A percentile compares a stretch with the other conserved stretches of the same genome.
These are phyloP conservation scores for Stentor coeruleus DNA, from an alignment of 73 alveolate species.

Conservation along the genomic window DNA sequence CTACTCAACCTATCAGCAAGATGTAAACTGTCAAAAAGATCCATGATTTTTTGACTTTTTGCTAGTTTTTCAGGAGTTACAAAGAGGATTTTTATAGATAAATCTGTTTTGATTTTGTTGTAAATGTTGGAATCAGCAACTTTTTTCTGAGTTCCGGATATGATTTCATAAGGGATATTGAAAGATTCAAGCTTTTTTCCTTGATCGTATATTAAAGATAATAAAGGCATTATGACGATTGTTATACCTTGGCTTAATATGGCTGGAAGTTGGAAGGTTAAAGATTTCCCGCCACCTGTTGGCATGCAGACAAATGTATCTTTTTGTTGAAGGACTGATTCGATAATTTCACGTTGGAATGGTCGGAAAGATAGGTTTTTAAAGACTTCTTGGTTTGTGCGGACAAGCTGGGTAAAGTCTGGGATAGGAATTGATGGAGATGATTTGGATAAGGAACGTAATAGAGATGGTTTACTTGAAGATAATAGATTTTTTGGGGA, in stretches of 20 bases:
- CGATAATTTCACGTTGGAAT: background rate
- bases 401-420: background rate
- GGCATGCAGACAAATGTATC: slow-evolving; percentile 92
- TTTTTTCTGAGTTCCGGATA: background rate
- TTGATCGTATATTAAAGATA: slow-evolving; percentile 10
- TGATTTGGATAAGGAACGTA: no score
- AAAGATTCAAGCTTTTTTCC: background rate
- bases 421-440: no score
- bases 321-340: slow-evolving; percentile 18
- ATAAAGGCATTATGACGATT: slow-evolving; percentile 84
- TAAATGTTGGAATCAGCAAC: background rate
- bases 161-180: background rate
- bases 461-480: background rate
- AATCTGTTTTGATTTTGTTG: no score
- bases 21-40: slow-evolving; percentile 40
- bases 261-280: slow-evolving; percentile 82
- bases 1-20: slow-evolving; percentile 48
- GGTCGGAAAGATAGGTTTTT: background rate
- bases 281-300: slow-evolving; percentile 91
- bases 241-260: slow-evolving; percentile 73
- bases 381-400: background rate
- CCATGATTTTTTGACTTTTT: slow-evolving; percentile 32
- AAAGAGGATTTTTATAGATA: slow-evolving; percentile 32
- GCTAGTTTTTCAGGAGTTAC: slow-evolving; percentile 69
- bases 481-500: background rate